These are phyloP conservation scores for Periconia macrospinosa DNA, from an alignment of 2,329 filamentous ascomycete genomes.

Conservation along the genomic window DNA sequence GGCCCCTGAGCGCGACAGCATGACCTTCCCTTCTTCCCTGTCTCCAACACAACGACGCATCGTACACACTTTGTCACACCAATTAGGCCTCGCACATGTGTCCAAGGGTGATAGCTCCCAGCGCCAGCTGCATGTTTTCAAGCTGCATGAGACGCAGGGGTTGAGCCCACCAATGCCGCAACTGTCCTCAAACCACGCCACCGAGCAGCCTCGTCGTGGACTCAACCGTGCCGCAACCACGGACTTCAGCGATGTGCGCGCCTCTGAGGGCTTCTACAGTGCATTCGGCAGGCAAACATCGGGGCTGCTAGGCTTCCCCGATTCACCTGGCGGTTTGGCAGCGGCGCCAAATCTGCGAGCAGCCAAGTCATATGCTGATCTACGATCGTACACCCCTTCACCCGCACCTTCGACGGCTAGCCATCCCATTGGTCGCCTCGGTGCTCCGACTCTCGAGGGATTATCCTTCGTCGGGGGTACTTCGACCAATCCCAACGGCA, in stretches of 20 bases:
- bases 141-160: slow-evolving; percentile 61
- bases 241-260: slow-evolving; percentile 84
- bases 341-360: slow-evolving; percentile 80
- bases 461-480: slow-evolving; percentile 58
- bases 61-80: slow-evolving; percentile 91
- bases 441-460: slow-evolving; percentile 53
- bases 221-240: slow-evolving; percentile 95
- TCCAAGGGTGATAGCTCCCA: slow-evolving; percentile 87
- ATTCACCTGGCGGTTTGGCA: slow-evolving; percentile 68
- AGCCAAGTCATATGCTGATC: slow-evolving; percentile 94
- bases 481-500: slow-evolving; percentile 68
- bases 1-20: slow-evolving; percentile 72
- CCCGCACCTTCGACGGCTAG: slow-evolving; percentile 87
- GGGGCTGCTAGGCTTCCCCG: slow-evolving; percentile 77
- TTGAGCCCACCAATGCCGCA: slow-evolving; percentile 65
- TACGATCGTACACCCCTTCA: slow-evolving; percentile 93
- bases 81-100: slow-evolving; percentile 88
- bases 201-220: slow-evolving; percentile 78
- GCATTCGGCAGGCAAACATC: slow-evolving; percentile 79
- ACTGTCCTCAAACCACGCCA: slow-evolving; percentile 65
- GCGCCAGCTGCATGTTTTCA: slow-evolving; percentile 88
- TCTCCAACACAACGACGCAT: slow-evolving; percentile 83
- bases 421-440: slow-evolving; percentile 71
- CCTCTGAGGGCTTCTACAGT: slow-evolving; percentile 73
- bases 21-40: slow-evolving; percentile 81